Base-by-base conservation (phyloP, 306 rosid genomes). In the Rubus parviflorus region DNA sequence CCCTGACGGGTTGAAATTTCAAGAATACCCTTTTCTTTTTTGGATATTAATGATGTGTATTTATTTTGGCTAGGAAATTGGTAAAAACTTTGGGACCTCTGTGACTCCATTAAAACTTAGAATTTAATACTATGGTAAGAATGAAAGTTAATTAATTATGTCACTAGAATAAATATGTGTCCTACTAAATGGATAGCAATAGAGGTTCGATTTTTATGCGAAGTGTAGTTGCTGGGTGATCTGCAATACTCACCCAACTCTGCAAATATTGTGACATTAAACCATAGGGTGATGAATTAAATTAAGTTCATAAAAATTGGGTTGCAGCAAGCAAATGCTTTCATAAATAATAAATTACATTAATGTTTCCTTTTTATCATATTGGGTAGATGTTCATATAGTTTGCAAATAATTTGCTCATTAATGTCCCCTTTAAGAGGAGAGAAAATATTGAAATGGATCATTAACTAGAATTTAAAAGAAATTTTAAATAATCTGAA, bases 1-100 rank as follows among this genome's bases (percentile, higher is more conserved):
- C 77, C 75, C 68, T 20, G 30, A 51, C 40, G 8, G 35, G 16
- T 0, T 16, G 8, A 58, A 76, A 76, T 76, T 76, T 68, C 81
- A 40, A 10, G 42, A 51, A n/a, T 63, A 30, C 77, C 81, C 76
- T 38, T 61, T 5, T 14, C 12, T 13, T 6, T 6, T 40, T 66
- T 19, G 40, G 22, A 48, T 4, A 14, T 16, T 49, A 16, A 37
- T 11, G 19, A 47, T 16, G 72, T 37, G 22, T 54, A 35, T 76
- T 51, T 73, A 42, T 73, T 41, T 20, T 3, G 30, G 61, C 20
- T 53, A 11, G 75, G 17, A 58, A 58, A 16, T 30, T 5, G 45
- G 19, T 60, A 45, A 60, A 74, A 46, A 8, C 11, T 23, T 12
- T 54, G n/a, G 9, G 52, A 72, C 22, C 22, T 52, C 17, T 7